Base-by-base conservation (phyloP, 106 monocot genomes). In the Dioscorea dumetorum region DNA sequence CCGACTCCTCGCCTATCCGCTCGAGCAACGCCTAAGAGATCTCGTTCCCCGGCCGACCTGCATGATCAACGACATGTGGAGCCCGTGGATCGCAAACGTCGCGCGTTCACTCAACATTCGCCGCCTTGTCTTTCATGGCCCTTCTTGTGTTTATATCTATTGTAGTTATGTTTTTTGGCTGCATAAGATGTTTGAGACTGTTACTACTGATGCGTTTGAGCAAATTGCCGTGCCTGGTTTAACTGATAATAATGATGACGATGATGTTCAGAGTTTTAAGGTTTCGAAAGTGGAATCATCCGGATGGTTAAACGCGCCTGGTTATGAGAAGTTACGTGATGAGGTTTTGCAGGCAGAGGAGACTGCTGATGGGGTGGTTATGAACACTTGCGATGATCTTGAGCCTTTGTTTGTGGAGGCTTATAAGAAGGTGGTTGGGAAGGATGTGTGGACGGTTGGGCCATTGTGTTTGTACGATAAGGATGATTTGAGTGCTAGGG, bases 341-440 rank as follows among this genome's bases (percentile, higher is more conserved):
- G 64, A 78, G 12, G 6, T 49, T 4, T 0, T 11, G 0, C 56
- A 76, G 0, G 70, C 72, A 0, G 83, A 85, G 65, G 21, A 32
- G 7, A 34, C 64, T 0, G 85, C 88, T 0, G 65, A 76, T 21
- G 85, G 88, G 4, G 49, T 88, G 32, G 71, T 88, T 11, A 52
- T 81, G 18, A 93, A 93, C 62, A 92, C 68, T 50, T 88, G 81
- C 70, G 50, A 63, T 15, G 92, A 78, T 9, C 16, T 93, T 66
- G 92, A 93, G 74, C 59, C 24, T 0, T 23, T 35, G 13, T 85
- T 58, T 60, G 33, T 76, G 8, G 73, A 88, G 5, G 1, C 48
- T 12, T 88, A 83, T 66, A 17, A 57, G 75, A 77, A 73, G 28
- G 49, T 14, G 18, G 66, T 62, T 2, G 76, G 76, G 12, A 85